Evolutionary conservation across 1,139 yeast genomes (phyloP).

Genomic region (Yamadazyma spencermartinsiae): DNA sequence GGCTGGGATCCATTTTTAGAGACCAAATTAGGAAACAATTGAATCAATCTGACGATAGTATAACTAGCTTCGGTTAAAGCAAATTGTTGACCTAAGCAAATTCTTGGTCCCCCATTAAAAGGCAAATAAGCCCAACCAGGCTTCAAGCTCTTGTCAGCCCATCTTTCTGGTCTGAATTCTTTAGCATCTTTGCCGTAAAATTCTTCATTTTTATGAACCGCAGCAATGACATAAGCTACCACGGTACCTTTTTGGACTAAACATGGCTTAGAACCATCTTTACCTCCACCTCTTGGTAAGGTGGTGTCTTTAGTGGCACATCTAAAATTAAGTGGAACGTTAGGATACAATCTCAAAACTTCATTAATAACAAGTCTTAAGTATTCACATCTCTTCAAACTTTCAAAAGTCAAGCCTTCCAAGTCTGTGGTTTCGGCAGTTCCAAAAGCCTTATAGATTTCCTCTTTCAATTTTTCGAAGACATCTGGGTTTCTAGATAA

Average conservation of each 20-base stretch:
- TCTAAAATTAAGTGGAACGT: constrained; percentile 51
- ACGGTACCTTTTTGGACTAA: constrained; percentile 43
- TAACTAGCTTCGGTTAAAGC: constrained; percentile 55
- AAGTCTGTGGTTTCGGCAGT: constrained; percentile 36
- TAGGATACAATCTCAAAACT: constrained; percentile 51
- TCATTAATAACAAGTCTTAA: constrained; percentile 51
- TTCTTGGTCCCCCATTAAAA: constrained; percentile 64
- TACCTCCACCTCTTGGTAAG: constrained; percentile 56
- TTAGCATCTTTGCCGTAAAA: constrained; percentile 50
- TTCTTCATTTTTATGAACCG: constrained; percentile 39
- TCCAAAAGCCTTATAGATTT: constrained; percentile 30
- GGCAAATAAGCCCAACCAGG: constrained; percentile 57
- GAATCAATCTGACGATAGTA: constrained; percentile 46
- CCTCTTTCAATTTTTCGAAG: constrained; percentile 34
- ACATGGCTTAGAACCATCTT: constrained; percentile 40
- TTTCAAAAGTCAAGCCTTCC: constrained; percentile 37
- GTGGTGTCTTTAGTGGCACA: constrained; percentile 29
- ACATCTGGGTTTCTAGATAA: constrained; percentile 41
- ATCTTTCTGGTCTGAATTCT: constrained; percentile 50
- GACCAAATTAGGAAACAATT: constrained; percentile 33
- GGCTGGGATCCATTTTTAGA: constrained; percentile 20
- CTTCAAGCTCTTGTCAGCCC: constrained; percentile 33
- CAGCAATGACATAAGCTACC: constrained; percentile 38
- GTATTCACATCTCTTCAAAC: constrained; percentile 49
- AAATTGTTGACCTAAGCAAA: constrained; percentile 62